phyloP scores from a whole-genome alignment of 2,329 filamentous ascomycete species.

The Xylariaceae sp. region DNA sequence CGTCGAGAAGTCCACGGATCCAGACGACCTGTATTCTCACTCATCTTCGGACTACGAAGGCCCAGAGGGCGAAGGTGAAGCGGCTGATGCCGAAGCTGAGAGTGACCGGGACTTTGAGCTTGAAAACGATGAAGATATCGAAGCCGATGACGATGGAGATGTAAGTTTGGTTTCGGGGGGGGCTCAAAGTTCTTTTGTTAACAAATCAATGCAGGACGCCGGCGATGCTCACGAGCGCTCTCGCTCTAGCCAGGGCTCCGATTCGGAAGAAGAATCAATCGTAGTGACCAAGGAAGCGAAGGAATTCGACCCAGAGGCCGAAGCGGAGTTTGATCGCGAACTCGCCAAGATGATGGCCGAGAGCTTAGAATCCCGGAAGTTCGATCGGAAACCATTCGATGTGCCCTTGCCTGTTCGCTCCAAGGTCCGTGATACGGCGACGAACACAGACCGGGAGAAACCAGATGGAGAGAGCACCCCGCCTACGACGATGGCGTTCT shows the following conservation, averaged over 20 bases:
- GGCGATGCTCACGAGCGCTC: constrained; percentile 35
- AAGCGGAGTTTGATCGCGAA: constrained; percentile 96
- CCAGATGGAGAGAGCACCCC: constrained; percentile 32
- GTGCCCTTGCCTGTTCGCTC: constrained; percentile 89
- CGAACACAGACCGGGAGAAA: constrained; percentile 32
- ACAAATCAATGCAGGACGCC: constrained; percentile 36
- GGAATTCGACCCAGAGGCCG: constrained; percentile 83
- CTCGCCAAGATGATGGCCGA: constrained; percentile 98
- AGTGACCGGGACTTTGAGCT: constrained; percentile 52
- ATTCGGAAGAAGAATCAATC: constrained; percentile 81
- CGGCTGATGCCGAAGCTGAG: constrained; percentile 58
- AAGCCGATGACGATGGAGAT: constrained; percentile 34
- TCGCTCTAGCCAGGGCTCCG: constrained; percentile 50
- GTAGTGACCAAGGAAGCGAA: constrained; percentile 89
- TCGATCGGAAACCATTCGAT: constrained; percentile 90
- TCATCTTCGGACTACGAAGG: constrained; percentile 70
- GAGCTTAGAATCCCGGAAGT: constrained; percentile 90
- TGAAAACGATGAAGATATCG: constrained; percentile 53
- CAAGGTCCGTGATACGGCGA: constrained; percentile 55
- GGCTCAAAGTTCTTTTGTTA: background rate
- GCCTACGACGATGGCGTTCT: constrained; percentile 87
- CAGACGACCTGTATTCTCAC: constrained; percentile 66
- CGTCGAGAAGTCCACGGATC: constrained; percentile 61
- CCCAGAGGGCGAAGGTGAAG: constrained; percentile 56
- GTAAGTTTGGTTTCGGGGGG: constrained; percentile 36